Evolutionary conservation across 805 yeast genomes (phyloP).

Genomic region (Wickerhamiella occidentalis): DNA sequence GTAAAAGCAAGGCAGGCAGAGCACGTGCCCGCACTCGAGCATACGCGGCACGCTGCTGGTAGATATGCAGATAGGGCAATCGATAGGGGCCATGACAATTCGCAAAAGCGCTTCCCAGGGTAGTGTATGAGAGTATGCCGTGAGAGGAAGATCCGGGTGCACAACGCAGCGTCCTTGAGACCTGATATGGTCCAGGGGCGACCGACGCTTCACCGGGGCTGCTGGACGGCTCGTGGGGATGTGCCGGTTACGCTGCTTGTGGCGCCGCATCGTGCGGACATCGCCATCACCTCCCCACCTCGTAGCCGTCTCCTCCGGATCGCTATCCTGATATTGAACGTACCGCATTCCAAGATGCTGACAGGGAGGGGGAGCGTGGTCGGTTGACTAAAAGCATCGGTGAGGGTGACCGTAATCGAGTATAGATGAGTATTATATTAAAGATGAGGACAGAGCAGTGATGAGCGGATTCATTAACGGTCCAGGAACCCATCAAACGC

Average conservation of each 20-base stretch:
- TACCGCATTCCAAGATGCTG: slow-evolving; percentile 1
- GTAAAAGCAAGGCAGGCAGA: slow-evolving; percentile 72
- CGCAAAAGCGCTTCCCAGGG: slow-evolving; percentile 50
- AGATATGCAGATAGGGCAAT: slow-evolving; percentile 85
- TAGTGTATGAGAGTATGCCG: slow-evolving; percentile 40
- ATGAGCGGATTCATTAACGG: no score
- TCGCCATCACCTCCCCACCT: slow-evolving; percentile 4
- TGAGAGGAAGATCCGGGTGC: slow-evolving; percentile 38
- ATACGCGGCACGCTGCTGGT: slow-evolving; percentile 85
- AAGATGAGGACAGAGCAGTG: no score
- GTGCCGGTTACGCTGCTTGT: background rate
- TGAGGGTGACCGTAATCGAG: no score
- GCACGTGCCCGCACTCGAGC: slow-evolving; percentile 88
- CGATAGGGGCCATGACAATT: slow-evolving; percentile 57
- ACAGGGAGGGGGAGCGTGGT: no score
- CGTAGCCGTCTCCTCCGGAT: background rate
- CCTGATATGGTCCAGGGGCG: slow-evolving; percentile 7
- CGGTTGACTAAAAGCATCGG: no score
- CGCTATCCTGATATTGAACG: background rate
- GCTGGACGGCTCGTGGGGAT: background rate
- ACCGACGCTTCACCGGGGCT: background rate
- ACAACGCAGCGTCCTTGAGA: slow-evolving; percentile 57
- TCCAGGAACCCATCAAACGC: no score
- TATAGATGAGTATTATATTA: no score
- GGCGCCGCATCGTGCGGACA: background rate